A percentile compares a stretch with the other conserved stretches of the same genome.
Evolutionary conservation across 2,329 filamentous ascomycete genomes (phyloP).

Genomic region (Penicillium sp.): DNA sequence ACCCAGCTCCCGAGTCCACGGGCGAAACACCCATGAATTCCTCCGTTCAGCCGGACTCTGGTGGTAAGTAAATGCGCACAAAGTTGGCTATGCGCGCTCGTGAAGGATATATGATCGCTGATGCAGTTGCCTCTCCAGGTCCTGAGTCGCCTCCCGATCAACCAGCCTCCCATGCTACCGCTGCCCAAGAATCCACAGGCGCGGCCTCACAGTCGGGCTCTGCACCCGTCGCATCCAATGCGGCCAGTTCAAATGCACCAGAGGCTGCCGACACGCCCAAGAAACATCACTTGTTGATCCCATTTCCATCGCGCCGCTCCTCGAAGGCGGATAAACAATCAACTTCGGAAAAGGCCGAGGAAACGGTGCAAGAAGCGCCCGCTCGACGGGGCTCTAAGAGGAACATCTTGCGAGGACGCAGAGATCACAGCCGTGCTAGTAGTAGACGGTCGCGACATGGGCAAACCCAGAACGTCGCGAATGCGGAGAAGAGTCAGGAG

Average conservation of each 20-base stretch:
- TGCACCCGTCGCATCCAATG: constrained; percentile 6
- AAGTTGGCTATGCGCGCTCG: not conserved
- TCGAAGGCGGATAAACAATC: constrained; percentile 35
- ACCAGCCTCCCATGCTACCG: constrained; percentile 20
- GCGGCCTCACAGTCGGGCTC: constrained; percentile 16
- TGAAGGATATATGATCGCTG: constrained; percentile 8
- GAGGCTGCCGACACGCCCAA: constrained; percentile 24
- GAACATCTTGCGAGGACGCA: constrained; percentile 57
- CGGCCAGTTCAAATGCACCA: constrained; percentile 6
- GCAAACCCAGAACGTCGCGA: constrained; percentile 29
- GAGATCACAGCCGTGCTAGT: constrained; percentile 64
- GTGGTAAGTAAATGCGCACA: constrained; percentile 22
- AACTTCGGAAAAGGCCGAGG: constrained; percentile 29
- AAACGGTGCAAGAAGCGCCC: constrained; percentile 30
- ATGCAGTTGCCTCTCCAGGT: constrained; percentile 17
- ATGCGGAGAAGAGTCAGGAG: constrained; percentile 30
- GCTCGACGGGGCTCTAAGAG: constrained; percentile 60
- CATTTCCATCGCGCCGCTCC: constrained; percentile 37
- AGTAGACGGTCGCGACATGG: constrained; percentile 40
- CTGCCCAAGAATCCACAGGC: constrained; percentile 17
- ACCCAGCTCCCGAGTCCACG: constrained; percentile 26
- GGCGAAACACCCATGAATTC: constrained; percentile 34
- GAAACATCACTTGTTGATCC: constrained; percentile 35
- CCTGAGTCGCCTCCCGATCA: constrained; percentile 24
- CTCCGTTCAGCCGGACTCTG: constrained; percentile 22